A percentile compares a stretch with the other conserved stretches of the same genome.
phyloP scores from a whole-genome alignment of 1,139 yeast genomes.

The Geotrichum restrictum region DNA sequence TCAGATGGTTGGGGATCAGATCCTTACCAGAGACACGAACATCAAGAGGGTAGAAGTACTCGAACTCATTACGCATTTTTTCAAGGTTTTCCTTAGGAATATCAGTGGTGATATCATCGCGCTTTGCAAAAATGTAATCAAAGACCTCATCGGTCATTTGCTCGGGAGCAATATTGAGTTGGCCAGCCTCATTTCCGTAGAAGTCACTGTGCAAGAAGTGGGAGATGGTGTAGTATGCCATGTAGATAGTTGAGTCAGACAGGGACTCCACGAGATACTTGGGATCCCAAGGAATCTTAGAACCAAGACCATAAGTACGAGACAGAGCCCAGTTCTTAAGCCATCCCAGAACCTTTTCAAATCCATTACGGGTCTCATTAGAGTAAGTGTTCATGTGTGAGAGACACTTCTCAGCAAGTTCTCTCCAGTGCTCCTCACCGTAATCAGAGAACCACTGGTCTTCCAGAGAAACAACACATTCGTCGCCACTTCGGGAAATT shows the following conservation, averaged over 20 bases:
- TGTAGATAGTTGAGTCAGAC: slow-evolving; percentile 93
- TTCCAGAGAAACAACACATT: slow-evolving; percentile 92
- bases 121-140: slow-evolving; percentile 80
- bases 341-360: slow-evolving; percentile 95
- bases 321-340: slow-evolving; percentile 98
- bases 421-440: slow-evolving; percentile 92
- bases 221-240: slow-evolving; percentile 89
- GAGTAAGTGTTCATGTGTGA: slow-evolving; percentile 72
- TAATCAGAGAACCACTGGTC: slow-evolving; percentile 99
- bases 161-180: slow-evolving; percentile 69
- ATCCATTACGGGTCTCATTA: slow-evolving; percentile 84
- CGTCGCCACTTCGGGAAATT: slow-evolving; percentile 93
- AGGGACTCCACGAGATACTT: slow-evolving; percentile 89
- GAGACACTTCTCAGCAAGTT: slow-evolving; percentile 79
- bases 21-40: slow-evolving; percentile 93
- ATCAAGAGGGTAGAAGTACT: slow-evolving; percentile 92
- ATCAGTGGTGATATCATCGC: slow-evolving; percentile 53
- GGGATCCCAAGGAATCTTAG: slow-evolving; percentile 96
- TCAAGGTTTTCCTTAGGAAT: slow-evolving; percentile 68
- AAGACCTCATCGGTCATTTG: slow-evolving; percentile 91
- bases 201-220: slow-evolving; percentile 83
- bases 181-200: slow-evolving; percentile 74
- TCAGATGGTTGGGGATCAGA: slow-evolving; percentile 93
- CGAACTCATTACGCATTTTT: slow-evolving; percentile 84
- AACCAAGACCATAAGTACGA: slow-evolving; percentile 94